Percentiles rank a stretch among this genome's conserved stretches.
These are phyloP conservation scores for Hygrophoropsis aurantiaca DNA, from an alignment of 768 basidiomycete genomes.

Conservation along the genomic window DNA sequence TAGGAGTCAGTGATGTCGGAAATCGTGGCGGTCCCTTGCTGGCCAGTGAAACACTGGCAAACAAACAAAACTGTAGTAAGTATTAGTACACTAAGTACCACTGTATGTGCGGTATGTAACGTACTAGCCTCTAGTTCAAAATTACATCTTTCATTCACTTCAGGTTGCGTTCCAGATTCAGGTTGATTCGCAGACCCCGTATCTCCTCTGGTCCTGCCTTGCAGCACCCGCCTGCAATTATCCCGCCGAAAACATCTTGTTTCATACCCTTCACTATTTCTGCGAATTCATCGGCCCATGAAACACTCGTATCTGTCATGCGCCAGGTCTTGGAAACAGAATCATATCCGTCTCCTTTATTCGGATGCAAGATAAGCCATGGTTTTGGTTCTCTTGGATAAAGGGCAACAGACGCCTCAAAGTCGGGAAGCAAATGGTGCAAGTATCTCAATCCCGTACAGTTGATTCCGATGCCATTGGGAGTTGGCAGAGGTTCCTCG, in stretches of 20 bases:
- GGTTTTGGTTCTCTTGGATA: slow-evolving; percentile 27
- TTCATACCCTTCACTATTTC: slow-evolving; percentile 20
- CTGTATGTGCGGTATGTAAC: no score
- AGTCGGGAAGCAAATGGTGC: slow-evolving; percentile 36
- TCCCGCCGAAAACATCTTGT: slow-evolving; percentile 41
- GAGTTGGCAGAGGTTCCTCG: slow-evolving; percentile 26
- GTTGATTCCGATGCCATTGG: slow-evolving; percentile 70
- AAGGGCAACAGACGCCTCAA: slow-evolving; percentile 25
- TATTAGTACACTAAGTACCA: no score
- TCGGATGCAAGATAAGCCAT: slow-evolving; percentile 71
- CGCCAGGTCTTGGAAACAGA: slow-evolving; percentile 45
- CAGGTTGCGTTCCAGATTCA: no score
- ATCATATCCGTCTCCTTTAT: slow-evolving; percentile 62
- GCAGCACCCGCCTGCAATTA: slow-evolving; percentile 73
- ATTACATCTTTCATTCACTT: no score
- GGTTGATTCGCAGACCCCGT: slow-evolving; percentile 2
- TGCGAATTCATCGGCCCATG: slow-evolving; percentile 38
- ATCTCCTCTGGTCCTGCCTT: slow-evolving; percentile 58
- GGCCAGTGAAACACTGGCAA: no score
- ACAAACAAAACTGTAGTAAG: no score
- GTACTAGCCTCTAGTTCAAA: no score
- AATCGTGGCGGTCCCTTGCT: no score
- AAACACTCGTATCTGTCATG: neutral
- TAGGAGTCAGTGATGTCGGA: no score
- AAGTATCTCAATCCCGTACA: slow-evolving; percentile 57